Evolutionary conservation across 2,329 filamentous ascomycete genomes (phyloP).

Genomic region (Dactylonectria macrodidyma): DNA sequence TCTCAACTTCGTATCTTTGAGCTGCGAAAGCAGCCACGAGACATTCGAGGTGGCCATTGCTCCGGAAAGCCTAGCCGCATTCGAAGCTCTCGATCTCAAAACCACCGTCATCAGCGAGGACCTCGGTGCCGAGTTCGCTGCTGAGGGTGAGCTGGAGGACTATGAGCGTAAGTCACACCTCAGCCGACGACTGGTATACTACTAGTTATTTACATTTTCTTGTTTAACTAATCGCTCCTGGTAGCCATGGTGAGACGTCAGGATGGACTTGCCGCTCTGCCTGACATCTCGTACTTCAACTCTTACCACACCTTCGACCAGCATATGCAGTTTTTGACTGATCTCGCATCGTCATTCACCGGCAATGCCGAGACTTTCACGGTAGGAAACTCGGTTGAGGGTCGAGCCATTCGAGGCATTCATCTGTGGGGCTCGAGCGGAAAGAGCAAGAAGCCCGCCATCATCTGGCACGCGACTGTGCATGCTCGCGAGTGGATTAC

Average conservation of each 20-base stretch:
- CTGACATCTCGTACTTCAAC: conserved; percentile 61
- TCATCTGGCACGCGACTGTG: conserved; percentile 71
- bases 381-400: conserved; percentile 63
- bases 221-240: neutral
- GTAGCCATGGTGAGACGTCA: conserved; percentile 23
- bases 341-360: conserved; percentile 60
- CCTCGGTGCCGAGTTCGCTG: conserved; percentile 44
- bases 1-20: conserved; percentile 44
- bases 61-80: conserved; percentile 39
- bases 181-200: too few species aligned
- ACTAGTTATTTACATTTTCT: fast-evolving
- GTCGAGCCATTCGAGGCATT: conserved; percentile 71
- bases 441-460: conserved; percentile 63
- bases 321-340: conserved; percentile 63
- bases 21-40: conserved; percentile 41
- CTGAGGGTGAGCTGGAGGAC: conserved; percentile 39
- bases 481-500: conserved; percentile 75
- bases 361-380: conserved; percentile 64
- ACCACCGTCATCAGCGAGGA: conserved; percentile 41
- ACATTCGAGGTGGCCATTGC: conserved; percentile 47
- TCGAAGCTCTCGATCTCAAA: conserved; percentile 44
- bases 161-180: conserved; percentile 30
- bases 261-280: conserved; percentile 7
- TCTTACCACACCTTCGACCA: conserved; percentile 67
- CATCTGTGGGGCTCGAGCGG: conserved; percentile 67